Percentiles rank a stretch among this genome's conserved stretches.
These are phyloP conservation scores for Tetragonia tetragonoides DNA, from an alignment of 148 eudicot genomes.

Conservation along the genomic window DNA sequence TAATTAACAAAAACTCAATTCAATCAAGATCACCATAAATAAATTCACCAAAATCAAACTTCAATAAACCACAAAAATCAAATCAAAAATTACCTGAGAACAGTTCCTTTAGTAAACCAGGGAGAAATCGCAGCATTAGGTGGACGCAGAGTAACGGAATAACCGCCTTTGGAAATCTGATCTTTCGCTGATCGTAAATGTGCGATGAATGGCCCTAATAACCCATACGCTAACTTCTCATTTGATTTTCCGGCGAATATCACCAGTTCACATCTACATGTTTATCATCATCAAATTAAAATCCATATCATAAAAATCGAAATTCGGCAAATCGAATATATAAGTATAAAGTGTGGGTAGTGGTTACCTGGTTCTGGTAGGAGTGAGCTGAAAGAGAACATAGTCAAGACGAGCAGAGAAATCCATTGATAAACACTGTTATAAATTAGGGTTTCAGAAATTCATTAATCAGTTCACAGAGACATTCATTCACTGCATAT, in stretches of 20 bases:
- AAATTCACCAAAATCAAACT: slow-evolving; percentile 4
- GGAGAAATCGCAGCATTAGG: slow-evolving; percentile 32
- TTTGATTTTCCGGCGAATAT: slow-evolving; percentile 57
- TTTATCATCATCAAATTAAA: not conserved
- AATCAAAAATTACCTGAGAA: slow-evolving; percentile 47
- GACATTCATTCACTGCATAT: slow-evolving; percentile 8
- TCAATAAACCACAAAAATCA: not conserved
- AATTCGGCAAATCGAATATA: not conserved
- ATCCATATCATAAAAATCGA: not conserved
- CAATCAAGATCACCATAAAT: not conserved
- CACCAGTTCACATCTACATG: slow-evolving; percentile 66
- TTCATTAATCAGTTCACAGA: not conserved
- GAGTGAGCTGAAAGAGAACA: slow-evolving; percentile 80
- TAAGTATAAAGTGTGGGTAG: not conserved
- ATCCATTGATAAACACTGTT: slow-evolving; percentile 43
- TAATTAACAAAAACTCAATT: slow-evolving; percentile 26
- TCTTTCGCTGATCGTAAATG: slow-evolving; percentile 66
- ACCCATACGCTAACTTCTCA: slow-evolving; percentile 78
- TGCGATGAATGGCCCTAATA: slow-evolving; percentile 61
- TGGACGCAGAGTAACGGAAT: slow-evolving; percentile 66
- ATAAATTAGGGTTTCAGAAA: slow-evolving; percentile 1
- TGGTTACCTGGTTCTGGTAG: slow-evolving; percentile 74
- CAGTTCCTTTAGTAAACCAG: slow-evolving; percentile 81
- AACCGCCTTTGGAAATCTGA: slow-evolving; percentile 82
- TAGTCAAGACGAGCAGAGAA: slow-evolving; percentile 55